A percentile compares a stretch with the other conserved stretches of the same genome.
These are phyloP conservation scores for Kuraishia cidri DNA, from an alignment of 805 yeast genomes.

Conservation along the genomic window DNA sequence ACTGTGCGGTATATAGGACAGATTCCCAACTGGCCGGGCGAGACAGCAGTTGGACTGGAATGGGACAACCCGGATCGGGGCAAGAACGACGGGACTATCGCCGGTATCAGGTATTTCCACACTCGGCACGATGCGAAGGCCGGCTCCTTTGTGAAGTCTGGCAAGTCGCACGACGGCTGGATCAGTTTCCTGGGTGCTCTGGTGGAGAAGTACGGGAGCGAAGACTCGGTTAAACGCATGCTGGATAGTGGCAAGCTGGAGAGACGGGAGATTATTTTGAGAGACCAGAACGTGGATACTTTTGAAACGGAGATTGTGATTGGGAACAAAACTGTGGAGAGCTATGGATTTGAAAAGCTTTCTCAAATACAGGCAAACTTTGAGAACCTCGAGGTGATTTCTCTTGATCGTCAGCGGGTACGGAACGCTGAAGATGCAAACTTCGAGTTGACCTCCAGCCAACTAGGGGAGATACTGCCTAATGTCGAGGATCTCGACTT, in stretches of 20 bases:
- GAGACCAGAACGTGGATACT: constrained; percentile 5
- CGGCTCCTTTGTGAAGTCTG: constrained; percentile 57
- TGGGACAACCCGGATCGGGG: constrained; percentile 76
- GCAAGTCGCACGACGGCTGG: constrained; percentile 17
- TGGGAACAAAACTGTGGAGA: constrained; percentile 51
- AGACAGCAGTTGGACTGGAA: constrained; percentile 64
- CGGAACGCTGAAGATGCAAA: constrained; percentile 5
- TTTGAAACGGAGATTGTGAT: constrained; percentile 26
- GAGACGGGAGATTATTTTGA: constrained; percentile 3
- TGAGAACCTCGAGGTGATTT: constrained; percentile 30
- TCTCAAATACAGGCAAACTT: constrained; percentile 39
- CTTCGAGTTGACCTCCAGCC: not conserved
- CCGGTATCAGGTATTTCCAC: constrained; percentile 48
- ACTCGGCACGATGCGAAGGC: constrained; percentile 23
- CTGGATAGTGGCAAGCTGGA: not conserved
- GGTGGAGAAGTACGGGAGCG: constrained; percentile 32
- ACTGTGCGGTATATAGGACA: constrained; percentile 57
- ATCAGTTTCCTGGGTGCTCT: constrained; percentile 39
- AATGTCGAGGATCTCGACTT: constrained; percentile 39
- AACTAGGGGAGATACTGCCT: constrained; percentile 6
- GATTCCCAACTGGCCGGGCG: constrained; percentile 54
- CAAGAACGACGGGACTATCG: constrained; percentile 55
- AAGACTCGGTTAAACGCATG: constrained; percentile 10
- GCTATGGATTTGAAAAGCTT: constrained; percentile 57
- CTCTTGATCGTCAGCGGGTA: constrained; percentile 38